Percentiles rank a stretch among this genome's conserved stretches.
Conservation (phyloP, 768 basidiomycete species). For the Multifurca ochricompacta region DNA sequence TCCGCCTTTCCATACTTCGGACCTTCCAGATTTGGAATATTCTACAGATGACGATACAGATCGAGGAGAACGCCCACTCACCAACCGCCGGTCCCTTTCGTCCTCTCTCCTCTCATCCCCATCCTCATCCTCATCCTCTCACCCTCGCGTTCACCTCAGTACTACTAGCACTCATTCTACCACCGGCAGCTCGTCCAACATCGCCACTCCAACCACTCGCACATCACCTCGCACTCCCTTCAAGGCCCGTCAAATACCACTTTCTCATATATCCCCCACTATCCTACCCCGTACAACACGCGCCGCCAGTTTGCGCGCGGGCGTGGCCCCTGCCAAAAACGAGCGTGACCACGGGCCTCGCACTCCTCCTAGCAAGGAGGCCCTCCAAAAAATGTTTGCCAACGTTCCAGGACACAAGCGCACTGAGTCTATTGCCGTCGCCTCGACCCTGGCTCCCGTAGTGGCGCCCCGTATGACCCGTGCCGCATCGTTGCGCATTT, state of each 20-base stretch:
- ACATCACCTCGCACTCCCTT: slow-evolving; percentile 41
- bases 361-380: slow-evolving; percentile 51
- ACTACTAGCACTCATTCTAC: slow-evolving; percentile 24
- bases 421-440: slow-evolving; percentile 54
- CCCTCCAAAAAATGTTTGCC: slow-evolving; percentile 54
- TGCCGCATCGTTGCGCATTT: slow-evolving; percentile 63
- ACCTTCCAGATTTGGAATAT: slow-evolving; percentile 47
- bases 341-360: slow-evolving; percentile 39
- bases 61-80: slow-evolving; percentile 21
- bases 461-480: slow-evolving; percentile 71
- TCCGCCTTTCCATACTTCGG: slow-evolving; percentile 65
- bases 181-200: slow-evolving; percentile 38
- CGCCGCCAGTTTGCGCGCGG: too few relatives aligned
- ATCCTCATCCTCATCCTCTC: too few relatives aligned
- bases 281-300: slow-evolving; percentile 73
- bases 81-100: slow-evolving; percentile 33
- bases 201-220: too few relatives aligned
- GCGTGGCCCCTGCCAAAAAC: too few relatives aligned
- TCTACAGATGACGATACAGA: slow-evolving; percentile 30
- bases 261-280: too few relatives aligned
- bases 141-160: slow-evolving; percentile 20
- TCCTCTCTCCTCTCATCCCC: slow-evolving; percentile 44
- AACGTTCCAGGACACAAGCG: slow-evolving; percentile 83
- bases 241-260: too few relatives aligned
- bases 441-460: slow-evolving; percentile 63